Conservation (phyloP, 257 asterid species). For the Lithospermum erythrorhizon region DNA sequence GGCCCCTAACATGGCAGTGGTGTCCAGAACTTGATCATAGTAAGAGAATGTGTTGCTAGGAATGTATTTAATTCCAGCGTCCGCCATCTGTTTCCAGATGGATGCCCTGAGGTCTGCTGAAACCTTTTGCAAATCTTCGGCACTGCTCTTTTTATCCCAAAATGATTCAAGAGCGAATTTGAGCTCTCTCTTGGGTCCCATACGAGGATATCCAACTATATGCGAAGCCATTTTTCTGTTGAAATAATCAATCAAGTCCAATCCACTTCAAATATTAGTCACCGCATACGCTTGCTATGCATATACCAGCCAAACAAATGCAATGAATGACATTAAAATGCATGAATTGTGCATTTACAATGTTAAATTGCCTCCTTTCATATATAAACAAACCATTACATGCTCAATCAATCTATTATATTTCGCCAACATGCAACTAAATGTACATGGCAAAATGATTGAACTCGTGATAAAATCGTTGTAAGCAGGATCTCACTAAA, state of each 20-base stretch:
- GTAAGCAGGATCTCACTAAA: no score
- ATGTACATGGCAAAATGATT: no score
- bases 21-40: conserved; percentile 47
- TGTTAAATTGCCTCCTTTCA: no score
- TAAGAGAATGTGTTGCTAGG: conserved; percentile 48
- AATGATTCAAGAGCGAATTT: conserved; percentile 50
- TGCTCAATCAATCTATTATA: no score
- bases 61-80: conserved; percentile 43
- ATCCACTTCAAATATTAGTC: neutral
- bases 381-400: no score
- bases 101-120: conserved; percentile 41
- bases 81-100: conserved; percentile 53
- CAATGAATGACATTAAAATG: no score
- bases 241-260: conserved; percentile 13
- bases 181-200: conserved; percentile 55
- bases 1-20: conserved; percentile 49
- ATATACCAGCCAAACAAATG: no score
- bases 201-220: conserved; percentile 52
- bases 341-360: no score
- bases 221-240: conserved; percentile 49
- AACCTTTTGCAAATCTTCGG: conserved; percentile 45
- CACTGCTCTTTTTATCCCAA: conserved; percentile 48
- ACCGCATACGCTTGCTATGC: no score
- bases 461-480: no score
- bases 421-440: no score